Evolutionary conservation across 2,329 filamentous ascomycete species (phyloP).

Genomic region (Claviceps digitariae): DNA sequence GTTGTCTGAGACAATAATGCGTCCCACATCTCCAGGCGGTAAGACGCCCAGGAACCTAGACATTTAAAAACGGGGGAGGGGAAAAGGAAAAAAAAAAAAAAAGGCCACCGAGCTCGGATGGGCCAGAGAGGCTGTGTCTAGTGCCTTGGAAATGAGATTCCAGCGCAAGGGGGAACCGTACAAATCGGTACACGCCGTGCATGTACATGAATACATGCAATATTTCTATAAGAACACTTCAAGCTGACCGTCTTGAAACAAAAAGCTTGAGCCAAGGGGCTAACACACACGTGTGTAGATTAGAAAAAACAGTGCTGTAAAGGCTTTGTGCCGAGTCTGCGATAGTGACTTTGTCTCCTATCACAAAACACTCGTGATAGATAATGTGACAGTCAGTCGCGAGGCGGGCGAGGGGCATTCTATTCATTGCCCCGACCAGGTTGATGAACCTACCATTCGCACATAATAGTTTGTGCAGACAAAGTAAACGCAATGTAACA

Average conservation of each 20-base stretch:
- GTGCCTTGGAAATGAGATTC: background rate
- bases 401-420: background rate
- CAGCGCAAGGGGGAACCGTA: background rate
- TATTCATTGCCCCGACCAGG: background rate
- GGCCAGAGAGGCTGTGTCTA: background rate
- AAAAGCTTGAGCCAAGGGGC: no score
- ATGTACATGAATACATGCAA: background rate
- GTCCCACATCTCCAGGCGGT: background rate
- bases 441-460: background rate
- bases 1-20: constrained; percentile 1
- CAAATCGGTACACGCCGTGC: background rate
- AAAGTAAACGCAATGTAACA: no score
- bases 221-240: no score
- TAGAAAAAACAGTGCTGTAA: no score
- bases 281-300: background rate
- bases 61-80: background rate
- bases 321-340: no score
- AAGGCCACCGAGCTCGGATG: background rate
- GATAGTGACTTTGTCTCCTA: background rate
- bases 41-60: background rate
- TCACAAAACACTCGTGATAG: background rate
- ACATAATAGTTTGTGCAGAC: no score
- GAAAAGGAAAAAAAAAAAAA: background rate
- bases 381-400: background rate
- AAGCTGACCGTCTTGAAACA: no score